A percentile compares a stretch with the other conserved stretches of the same genome.
phyloP scores from a whole-genome alignment of 495 filamentous ascomycete genomes.

The Neurospora sp. region DNA sequence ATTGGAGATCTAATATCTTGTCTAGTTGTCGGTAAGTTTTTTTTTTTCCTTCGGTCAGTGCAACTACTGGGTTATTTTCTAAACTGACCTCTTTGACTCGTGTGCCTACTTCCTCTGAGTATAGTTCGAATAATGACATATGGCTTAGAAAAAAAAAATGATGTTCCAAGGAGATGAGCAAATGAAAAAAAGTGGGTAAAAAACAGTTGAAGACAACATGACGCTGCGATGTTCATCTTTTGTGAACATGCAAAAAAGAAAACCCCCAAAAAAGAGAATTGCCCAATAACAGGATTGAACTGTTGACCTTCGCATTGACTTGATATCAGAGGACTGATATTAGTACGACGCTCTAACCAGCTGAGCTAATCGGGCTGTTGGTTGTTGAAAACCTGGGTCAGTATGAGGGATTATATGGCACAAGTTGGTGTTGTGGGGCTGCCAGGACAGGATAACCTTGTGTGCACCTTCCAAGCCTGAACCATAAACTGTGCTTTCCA shows the following conservation, averaged over 20 bases:
- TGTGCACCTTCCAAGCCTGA: background rate
- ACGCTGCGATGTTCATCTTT: background rate
- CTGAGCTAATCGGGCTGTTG: background rate
- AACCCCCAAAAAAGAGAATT: background rate
- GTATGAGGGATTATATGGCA: background rate
- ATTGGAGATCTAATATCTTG: background rate
- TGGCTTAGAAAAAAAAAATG: background rate
- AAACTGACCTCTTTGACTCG: background rate
- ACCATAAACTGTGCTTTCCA: background rate
- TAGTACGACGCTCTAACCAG: background rate
- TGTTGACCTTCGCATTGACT: background rate
- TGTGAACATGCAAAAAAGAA: background rate
- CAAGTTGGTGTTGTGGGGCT: background rate
- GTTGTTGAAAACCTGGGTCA: background rate
- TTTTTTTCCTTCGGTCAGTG: background rate
- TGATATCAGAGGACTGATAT: background rate
- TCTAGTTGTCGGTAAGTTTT: background rate
- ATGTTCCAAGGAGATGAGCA: background rate
- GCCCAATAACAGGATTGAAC: background rate
- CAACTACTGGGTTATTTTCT: background rate
- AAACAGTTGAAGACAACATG: background rate
- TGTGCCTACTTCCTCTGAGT: background rate
- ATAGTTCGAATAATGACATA: background rate
- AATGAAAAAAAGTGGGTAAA: background rate
- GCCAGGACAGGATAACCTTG: background rate